Evolutionary conservation across 2,329 filamentous ascomycete genomes (phyloP).

Genomic region (Lizonia empirigonia): DNA sequence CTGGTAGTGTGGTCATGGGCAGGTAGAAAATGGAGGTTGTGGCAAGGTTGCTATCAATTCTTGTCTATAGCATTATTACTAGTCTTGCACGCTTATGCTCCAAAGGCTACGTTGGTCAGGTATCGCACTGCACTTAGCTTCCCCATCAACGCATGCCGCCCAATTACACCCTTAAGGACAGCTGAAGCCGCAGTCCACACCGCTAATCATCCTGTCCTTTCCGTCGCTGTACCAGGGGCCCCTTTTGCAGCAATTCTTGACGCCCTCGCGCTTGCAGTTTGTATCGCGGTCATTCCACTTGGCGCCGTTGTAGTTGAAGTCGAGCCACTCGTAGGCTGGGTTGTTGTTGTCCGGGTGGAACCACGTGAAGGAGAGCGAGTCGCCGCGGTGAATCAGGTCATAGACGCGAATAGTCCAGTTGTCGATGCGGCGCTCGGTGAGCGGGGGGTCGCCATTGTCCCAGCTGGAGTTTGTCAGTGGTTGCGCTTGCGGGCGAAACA

Average conservation of each 20-base stretch:
- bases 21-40: too few relatives aligned
- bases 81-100: too few relatives aligned
- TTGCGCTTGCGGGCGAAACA: too few relatives aligned
- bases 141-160: too few relatives aligned
- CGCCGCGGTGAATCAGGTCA: background rate
- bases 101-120: too few relatives aligned
- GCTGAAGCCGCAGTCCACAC: background rate
- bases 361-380: background rate
- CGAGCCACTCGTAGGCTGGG: background rate
- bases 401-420: background rate
- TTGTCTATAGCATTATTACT: too few relatives aligned
- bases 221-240: background rate
- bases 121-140: too few relatives aligned
- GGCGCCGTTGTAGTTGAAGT: background rate
- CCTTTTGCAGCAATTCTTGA: background rate
- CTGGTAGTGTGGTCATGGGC: too few relatives aligned
- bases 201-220: background rate
- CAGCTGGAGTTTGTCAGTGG: background rate
- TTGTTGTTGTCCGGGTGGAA: background rate
- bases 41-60: too few relatives aligned
- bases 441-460: background rate
- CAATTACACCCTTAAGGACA: too few relatives aligned
- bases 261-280: background rate
- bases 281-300: background rate
- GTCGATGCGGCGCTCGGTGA: background rate